Conservation (phyloP, 1,139 yeast species). For the Saccharomycopsis hybrid region DNA sequence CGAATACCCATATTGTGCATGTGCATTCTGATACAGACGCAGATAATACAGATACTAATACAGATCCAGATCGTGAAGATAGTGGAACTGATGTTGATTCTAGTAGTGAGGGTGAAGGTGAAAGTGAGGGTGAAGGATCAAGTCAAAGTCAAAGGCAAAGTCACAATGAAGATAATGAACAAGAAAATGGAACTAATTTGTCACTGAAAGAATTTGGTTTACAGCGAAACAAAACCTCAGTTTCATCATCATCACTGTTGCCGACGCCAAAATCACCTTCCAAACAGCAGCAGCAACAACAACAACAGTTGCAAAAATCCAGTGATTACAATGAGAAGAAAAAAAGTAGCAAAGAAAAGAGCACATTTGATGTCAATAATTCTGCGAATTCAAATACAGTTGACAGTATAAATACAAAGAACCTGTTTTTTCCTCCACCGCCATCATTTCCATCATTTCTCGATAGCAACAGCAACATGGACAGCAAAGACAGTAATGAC, state of each 20-base stretch:
- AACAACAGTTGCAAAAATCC: too few species aligned
- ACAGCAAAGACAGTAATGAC: too few species aligned
- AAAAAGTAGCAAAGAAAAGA: too few species aligned
- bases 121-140: background rate
- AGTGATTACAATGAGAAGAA: too few species aligned
- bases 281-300: too few species aligned
- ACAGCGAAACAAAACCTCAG: too few species aligned
- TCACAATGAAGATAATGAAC: background rate
- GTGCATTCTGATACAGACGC: background rate
- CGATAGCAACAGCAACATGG: too few species aligned
- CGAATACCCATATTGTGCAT: background rate
- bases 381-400: background rate
- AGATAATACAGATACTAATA: background rate
- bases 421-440: too few species aligned
- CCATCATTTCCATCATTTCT: too few species aligned
- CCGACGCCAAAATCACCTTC: too few species aligned
- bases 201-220: background rate
- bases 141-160: background rate
- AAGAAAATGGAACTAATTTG: background rate
- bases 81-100: slow-evolving; percentile 20
- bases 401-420: background rate
- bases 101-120: slow-evolving; percentile 6
- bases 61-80: slow-evolving; percentile 5
- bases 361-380: background rate
- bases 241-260: too few species aligned